A percentile compares a stretch with the other conserved stretches of the same genome.
Evolutionary conservation across 208 protist species (phyloP).

Genomic region (Balamuthia mandrillaris): DNA sequence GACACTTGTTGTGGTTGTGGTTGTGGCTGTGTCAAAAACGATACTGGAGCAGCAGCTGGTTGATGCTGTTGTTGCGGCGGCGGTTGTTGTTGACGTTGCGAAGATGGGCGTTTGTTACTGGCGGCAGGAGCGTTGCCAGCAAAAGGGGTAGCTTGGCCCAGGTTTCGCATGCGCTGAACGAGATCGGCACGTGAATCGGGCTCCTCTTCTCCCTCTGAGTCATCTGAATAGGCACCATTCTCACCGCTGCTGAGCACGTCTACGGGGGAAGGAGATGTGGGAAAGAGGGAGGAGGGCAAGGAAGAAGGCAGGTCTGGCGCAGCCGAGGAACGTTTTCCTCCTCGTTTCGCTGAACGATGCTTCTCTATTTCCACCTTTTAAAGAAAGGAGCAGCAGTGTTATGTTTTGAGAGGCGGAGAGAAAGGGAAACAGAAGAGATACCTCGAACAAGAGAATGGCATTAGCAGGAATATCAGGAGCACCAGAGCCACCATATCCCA

Average conservation of each 20-base stretch:
- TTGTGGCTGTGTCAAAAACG: background rate
- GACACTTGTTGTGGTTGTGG: background rate
- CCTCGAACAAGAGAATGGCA: background rate
- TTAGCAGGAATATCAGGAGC: background rate
- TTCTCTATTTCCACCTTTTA: background rate
- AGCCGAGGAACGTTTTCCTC: background rate
- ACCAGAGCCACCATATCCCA: background rate
- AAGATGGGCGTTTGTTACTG: no score
- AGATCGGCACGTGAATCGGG: background rate
- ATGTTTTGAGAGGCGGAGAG: background rate
- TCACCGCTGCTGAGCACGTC: no score
- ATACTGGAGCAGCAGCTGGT: background rate
- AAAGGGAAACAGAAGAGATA: background rate
- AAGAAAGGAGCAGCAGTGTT: background rate
- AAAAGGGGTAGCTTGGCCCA: no score
- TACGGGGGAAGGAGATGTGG: no score
- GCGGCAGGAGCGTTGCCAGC: no score
- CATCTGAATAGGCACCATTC: no score
- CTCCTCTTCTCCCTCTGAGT: no score
- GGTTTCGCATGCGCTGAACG: constrained; percentile 12
- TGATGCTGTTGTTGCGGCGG: background rate
- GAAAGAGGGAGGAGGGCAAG: background rate
- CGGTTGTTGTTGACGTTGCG: no score
- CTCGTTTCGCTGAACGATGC: background rate
- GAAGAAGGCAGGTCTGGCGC: background rate